Percentiles rank a stretch among this genome's conserved stretches.
phyloP scores from a whole-genome alignment of 768 basidiomycete species.

The Jaapia argillacea region DNA sequence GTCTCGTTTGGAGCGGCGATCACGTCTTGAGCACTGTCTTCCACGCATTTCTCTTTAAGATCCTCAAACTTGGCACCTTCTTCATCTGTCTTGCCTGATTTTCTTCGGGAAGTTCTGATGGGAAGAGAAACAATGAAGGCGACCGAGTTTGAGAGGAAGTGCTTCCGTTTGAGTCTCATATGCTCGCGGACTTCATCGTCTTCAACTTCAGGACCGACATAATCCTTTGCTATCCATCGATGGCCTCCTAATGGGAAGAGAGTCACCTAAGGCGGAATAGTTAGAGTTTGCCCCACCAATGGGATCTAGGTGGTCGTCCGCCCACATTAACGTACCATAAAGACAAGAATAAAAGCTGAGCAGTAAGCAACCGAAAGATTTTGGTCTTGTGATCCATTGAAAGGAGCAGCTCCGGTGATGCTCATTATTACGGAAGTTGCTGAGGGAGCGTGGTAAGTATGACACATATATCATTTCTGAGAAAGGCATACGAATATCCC shows the following conservation, averaged over 20 bases:
- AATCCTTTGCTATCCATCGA: conserved; percentile 50
- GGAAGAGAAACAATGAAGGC: background rate
- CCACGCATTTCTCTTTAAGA: background rate
- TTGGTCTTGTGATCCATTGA: conserved; percentile 46
- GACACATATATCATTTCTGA: background rate
- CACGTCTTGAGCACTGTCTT: background rate
- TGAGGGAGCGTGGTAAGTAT: conserved; percentile 13
- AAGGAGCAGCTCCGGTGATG: conserved; percentile 50
- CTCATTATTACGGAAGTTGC: conserved; percentile 60
- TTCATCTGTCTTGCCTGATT: background rate
- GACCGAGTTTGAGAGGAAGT: conserved; percentile 6
- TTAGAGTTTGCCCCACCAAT: too few species aligned
- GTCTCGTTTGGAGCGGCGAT: background rate
- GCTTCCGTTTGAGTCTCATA: conserved; percentile 27
- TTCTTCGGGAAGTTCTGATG: background rate
- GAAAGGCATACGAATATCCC: conserved; percentile 50
- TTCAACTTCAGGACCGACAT: conserved; percentile 51
- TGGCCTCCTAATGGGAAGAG: conserved; percentile 57
- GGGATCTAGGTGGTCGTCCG: too few species aligned
- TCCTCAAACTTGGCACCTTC: background rate
- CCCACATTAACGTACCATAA: conserved; percentile 42
- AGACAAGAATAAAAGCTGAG: conserved; percentile 50
- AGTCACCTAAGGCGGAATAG: conserved; percentile 47
- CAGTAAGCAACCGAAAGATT: conserved; percentile 60
- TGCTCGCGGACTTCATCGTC: conserved; percentile 42